phyloP scores from a whole-genome alignment of 2,329 filamentous ascomycete species.

The Domatiomyces catenatus region DNA sequence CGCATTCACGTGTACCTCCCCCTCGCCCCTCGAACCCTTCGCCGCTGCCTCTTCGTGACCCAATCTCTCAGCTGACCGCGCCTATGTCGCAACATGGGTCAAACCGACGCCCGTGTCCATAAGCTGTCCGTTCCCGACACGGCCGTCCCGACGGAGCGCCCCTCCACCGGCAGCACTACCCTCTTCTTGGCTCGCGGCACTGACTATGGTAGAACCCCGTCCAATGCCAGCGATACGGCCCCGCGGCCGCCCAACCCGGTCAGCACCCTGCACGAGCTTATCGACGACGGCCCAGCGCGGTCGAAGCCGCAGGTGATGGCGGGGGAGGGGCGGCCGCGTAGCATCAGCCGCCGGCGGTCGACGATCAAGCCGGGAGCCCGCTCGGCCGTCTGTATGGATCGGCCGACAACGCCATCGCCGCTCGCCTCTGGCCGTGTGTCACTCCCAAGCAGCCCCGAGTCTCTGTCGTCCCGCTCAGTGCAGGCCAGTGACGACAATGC shows the following conservation, averaged over 20 bases:
- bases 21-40: background rate
- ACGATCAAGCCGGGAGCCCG: constrained; percentile 17
- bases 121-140: constrained; percentile 23
- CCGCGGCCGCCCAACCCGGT: constrained; percentile 3
- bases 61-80: constrained; percentile 22
- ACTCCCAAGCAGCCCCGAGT: constrained; percentile 44
- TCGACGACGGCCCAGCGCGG: constrained; percentile 15
- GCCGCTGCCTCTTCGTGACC: constrained; percentile 16
- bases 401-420: constrained; percentile 16
- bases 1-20: background rate
- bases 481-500: constrained; percentile 38
- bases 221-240: constrained; percentile 2
- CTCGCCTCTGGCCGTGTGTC: constrained; percentile 26
- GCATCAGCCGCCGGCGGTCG: constrained; percentile 15
- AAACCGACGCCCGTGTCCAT: constrained; percentile 18
- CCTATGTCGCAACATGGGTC: constrained; percentile 1
- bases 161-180: constrained; percentile 33
- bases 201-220: constrained; percentile 21
- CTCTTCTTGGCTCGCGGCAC: constrained; percentile 45
- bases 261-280: constrained; percentile 21
- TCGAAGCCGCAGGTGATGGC: constrained; percentile 10
- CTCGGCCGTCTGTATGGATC: constrained; percentile 14
- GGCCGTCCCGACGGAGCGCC: constrained; percentile 12
- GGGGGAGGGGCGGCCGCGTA: constrained; percentile 7
- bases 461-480: constrained; percentile 42